Conservation (phyloP, 495 filamentous ascomycete species). For the Pyrenula aspistea region DNA sequence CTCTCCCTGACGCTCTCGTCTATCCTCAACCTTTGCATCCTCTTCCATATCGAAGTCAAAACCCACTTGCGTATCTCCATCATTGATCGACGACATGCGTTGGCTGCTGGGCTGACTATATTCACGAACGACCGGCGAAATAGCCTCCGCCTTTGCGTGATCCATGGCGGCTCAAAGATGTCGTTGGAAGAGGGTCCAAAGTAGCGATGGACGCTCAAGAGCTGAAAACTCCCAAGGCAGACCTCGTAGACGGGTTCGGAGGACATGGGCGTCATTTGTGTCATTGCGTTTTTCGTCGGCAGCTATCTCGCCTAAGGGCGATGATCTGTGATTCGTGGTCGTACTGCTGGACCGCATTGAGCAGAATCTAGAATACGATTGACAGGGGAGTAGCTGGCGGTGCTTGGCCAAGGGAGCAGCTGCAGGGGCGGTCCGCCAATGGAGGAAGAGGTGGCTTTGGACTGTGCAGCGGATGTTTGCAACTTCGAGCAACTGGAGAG, state of each 20-base stretch:
- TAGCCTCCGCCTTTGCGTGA: constrained; percentile 20
- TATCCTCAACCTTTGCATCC: constrained; percentile 10
- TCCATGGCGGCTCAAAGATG: constrained; percentile 11
- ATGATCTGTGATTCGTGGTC: neutral
- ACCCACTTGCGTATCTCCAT: constrained; percentile 11
- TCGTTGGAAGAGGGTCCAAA: neutral
- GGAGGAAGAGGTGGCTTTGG: neutral
- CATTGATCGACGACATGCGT: constrained; percentile 8
- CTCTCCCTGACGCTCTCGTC: neutral
- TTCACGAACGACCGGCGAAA: constrained; percentile 9
- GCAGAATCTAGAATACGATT: neutral
- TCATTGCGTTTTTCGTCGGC: neutral
- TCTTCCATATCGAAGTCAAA: neutral
- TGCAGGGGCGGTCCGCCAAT: neutral
- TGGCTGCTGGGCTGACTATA: constrained; percentile 1
- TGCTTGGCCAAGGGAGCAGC: neutral
- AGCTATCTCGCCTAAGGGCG: neutral
- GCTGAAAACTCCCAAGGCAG: neutral
- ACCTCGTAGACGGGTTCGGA: neutral
- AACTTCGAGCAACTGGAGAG: neutral
- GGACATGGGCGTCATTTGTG: neutral
- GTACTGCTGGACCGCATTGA: neutral
- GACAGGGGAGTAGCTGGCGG: neutral
- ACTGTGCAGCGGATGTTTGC: neutral
- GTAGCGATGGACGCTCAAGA: neutral